Evolutionary conservation across 495 filamentous ascomycete genomes (phyloP).

Genomic region (Thozetella sp.): DNA sequence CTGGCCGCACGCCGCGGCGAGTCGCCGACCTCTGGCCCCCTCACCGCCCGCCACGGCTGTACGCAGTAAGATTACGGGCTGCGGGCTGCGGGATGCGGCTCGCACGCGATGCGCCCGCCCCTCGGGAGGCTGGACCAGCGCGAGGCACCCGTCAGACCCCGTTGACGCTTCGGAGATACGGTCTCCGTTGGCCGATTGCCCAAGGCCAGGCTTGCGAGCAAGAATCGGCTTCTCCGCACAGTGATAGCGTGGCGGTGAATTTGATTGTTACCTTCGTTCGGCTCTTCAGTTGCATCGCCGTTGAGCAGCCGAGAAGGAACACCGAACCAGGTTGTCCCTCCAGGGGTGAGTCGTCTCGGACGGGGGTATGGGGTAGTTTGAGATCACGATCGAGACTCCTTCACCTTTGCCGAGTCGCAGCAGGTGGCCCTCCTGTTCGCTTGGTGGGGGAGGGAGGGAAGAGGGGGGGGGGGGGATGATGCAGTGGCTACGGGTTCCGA

Average conservation of each 20-base stretch:
- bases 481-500: too few species aligned
- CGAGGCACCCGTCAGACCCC: too few species aligned
- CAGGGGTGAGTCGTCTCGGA: background rate
- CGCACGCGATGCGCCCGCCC: background rate
- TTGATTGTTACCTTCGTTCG: constrained; percentile 4
- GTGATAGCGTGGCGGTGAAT: background rate
- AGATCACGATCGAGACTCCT: background rate
- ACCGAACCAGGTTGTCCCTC: constrained; percentile 1
- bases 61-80: background rate
- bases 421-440: too few species aligned
- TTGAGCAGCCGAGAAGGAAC: background rate
- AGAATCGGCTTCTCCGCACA: too few species aligned
- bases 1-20: background rate
- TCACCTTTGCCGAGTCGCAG: too few species aligned
- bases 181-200: too few species aligned
- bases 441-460: too few species aligned
- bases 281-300: background rate
- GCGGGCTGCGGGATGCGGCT: background rate
- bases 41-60: too few species aligned
- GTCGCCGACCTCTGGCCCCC: background rate
- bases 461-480: too few species aligned
- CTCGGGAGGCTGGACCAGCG: too few species aligned
- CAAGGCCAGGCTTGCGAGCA: too few species aligned
- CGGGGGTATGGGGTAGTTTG: background rate
- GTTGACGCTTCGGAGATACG: too few species aligned